Evolutionary conservation across 345 rosid genomes (phyloP), one percentile per base, ranked within the genome.

Genomic region (Populus tremula): DNA sequence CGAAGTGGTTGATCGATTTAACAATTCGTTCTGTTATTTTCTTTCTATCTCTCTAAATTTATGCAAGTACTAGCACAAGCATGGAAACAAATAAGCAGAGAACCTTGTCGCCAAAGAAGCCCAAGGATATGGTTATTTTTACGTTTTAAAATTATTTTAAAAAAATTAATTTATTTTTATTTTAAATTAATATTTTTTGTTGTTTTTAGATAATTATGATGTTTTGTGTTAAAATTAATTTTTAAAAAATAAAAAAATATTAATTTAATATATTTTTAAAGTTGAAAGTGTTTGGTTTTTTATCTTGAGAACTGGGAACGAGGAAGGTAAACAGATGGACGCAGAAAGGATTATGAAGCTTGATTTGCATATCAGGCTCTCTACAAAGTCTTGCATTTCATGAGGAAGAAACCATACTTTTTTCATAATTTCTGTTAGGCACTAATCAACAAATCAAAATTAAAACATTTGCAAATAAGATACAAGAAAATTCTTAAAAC

Each of bases 381-480:
- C 27, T 56, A 56, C 13, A 56, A 56, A 8, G 62, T 56, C 11
- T 56, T 56, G 62, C 62, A n/a, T 56, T 59, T 59, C 63, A 59
- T 10, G 63, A 9, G 63, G 63, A 59, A n/a, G 63, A 59, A 8
- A 47, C 36, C 8, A 70, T 10, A 45, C 1, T 12, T 23, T 25
- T 6, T 35, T 62, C 8, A 53, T 53, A 18, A 53, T 20, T 36
- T 16, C 72, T 33, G 61, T 56, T 77, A 69, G 69, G 47, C 41
- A 54, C 41, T 29, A 69, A 2, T 61, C 8, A 45, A 63, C 61
- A 45, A 62, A 49, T 27, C 65, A 69, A 73, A 65, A 27, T 11
- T 64, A 79, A 45, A 82, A 75, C 59, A 69, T 47, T 63, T 81
- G 74, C 78, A 69, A 56, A 83, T 50, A 79, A 86, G 77, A 80